Conservation (phyloP, 495 filamentous ascomycete genomes). For the Chlorociboria aeruginascens region DNA sequence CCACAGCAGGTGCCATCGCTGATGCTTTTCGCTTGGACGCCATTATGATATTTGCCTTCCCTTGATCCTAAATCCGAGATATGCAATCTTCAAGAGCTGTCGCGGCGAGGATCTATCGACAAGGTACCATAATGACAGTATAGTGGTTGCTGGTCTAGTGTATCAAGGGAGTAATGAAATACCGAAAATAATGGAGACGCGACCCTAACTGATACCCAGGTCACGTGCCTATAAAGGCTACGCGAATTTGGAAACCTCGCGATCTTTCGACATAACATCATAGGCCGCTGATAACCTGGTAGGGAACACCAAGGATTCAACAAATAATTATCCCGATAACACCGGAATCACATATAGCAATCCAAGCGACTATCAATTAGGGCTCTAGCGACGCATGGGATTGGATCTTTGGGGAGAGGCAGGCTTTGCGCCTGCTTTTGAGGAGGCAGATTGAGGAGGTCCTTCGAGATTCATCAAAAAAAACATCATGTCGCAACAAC, state of each 20-base stretch:
- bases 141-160: too few relatives aligned
- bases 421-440: conserved; percentile 23
- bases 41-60: conserved; percentile 31
- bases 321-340: conserved; percentile 21
- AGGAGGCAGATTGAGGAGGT: conserved; percentile 12
- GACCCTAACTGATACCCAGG: too few relatives aligned
- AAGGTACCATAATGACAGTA: too few relatives aligned
- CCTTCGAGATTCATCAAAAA: conserved; percentile 1
- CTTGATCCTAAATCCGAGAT: too few relatives aligned
- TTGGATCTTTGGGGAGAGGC: conserved; percentile 21
- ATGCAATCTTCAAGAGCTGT: too few relatives aligned
- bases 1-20: conserved; percentile 48
- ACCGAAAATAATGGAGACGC: too few relatives aligned
- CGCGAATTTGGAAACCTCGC: too few relatives aligned
- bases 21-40: conserved; percentile 61
- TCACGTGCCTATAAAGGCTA: too few relatives aligned
- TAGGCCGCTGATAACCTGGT: too few relatives aligned
- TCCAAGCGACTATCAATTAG: neutral
- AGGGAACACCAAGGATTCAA: neutral
- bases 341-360: neutral
- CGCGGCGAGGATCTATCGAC: too few relatives aligned
- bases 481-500: conserved; percentile 54
- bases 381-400: conserved; percentile 8
- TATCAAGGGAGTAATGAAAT: too few relatives aligned
- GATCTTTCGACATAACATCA: too few relatives aligned